These are phyloP conservation scores for Hypsizygus ulmarius DNA, from an alignment of 1,284 basidiomycete genomes.

Conservation along the genomic window DNA sequence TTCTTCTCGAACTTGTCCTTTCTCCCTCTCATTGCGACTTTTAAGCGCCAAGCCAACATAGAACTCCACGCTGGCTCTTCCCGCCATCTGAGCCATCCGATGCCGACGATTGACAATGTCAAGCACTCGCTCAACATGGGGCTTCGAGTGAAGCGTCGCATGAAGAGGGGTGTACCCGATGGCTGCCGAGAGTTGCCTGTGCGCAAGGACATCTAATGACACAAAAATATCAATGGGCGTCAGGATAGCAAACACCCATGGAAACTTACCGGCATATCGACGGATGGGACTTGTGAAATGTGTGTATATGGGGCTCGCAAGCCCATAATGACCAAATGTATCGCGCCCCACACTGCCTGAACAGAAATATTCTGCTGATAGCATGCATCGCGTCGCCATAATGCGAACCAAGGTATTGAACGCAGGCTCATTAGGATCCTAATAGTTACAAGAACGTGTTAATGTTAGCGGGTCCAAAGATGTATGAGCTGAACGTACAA, in stretches of 20 bases:
- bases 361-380: conserved; percentile 97
- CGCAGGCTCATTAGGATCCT: conserved; percentile 80
- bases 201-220: conserved; percentile 81
- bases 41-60: conserved; percentile 94
- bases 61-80: conserved; percentile 94
- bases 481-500: conserved; percentile 50
- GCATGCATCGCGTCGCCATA: conserved; percentile 99
- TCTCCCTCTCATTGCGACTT: conserved; percentile 50
- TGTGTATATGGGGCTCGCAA: conserved; percentile 96
- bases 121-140: conserved; percentile 85
- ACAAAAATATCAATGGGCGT: conserved; percentile 16
- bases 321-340: conserved; percentile 94
- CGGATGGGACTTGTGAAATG: conserved; percentile 97
- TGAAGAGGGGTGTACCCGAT: conserved; percentile 87
- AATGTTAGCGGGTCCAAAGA: neutral
- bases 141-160: conserved; percentile 83
- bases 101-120: conserved; percentile 91
- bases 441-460: conserved; percentile 7
- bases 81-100: conserved; percentile 95
- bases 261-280: conserved; percentile 80
- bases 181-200: conserved; percentile 91
- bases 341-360: conserved; percentile 91
- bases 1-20: conserved; percentile 67
- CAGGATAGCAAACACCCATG: conserved; percentile 32
- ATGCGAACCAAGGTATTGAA: conserved; percentile 99